Conservation (phyloP, 208 protist genomes). For the Trichomonas vaginalis region DNA sequence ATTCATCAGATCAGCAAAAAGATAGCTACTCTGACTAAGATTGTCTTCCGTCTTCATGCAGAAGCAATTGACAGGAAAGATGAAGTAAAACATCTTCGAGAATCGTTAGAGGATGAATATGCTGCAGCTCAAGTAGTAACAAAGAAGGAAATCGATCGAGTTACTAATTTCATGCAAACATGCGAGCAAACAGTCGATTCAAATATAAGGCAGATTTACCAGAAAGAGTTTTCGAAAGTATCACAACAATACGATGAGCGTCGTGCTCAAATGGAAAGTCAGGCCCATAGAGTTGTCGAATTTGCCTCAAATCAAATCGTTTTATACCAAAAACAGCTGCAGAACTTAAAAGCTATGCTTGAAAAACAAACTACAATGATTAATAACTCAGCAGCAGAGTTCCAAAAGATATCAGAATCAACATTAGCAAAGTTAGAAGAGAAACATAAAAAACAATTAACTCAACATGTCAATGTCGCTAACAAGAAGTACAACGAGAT, state of each 20-base stretch:
- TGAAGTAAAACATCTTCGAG: background rate
- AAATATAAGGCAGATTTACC: background rate
- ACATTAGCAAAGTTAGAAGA: background rate
- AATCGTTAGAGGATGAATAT: background rate
- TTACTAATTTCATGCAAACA: background rate
- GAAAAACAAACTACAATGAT: background rate
- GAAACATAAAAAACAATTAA: background rate
- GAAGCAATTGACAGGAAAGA: background rate
- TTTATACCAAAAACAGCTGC: background rate
- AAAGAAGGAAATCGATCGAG: background rate
- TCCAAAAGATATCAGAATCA: background rate
- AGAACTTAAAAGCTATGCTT: background rate
- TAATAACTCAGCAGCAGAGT: background rate
- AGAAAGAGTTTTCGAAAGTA: background rate
- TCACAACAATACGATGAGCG: background rate
- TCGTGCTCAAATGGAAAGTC: background rate
- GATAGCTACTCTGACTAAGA: background rate
- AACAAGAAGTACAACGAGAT: constrained; percentile 6
- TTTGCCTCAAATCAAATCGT: background rate
- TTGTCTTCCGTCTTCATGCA: background rate
- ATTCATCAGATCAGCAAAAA: background rate
- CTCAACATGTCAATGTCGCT: background rate
- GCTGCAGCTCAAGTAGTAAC: background rate
- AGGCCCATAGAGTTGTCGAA: background rate
- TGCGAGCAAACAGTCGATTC: background rate